Base-by-base conservation (phyloP, 257 asterid genomes). In the Capsicum chinense region DNA sequence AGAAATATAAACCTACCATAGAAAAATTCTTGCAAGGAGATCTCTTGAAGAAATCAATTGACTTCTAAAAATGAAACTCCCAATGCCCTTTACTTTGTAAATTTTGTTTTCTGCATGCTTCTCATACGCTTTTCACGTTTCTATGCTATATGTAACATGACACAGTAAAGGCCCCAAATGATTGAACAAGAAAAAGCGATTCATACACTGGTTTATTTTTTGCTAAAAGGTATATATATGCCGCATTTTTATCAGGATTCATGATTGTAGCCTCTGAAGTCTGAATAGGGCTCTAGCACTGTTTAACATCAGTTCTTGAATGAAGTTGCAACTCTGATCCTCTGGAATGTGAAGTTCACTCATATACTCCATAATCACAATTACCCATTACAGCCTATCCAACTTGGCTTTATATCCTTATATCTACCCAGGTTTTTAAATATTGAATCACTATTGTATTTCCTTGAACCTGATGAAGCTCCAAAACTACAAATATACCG, bases 21-120 rank as follows among this genome's bases (percentile, higher is more conserved):
- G 48, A 26, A 26, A 54, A 17, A 78, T 33, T 78, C 81, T 76
- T 2, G 48, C 64, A 26, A 21, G 62, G 42, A 73, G 60, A 19
- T 48, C 60, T 73, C 59, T 48, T 19, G 80, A 74, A 74, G 60
- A 74, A 71, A 74, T 74, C 44, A 19, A 50, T 48, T 48, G 16
- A 19, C 59, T 73, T 47, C n/a, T 48, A 19, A 33, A 50, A 52
- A 3, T 50, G 81, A 74, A 73, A 48, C 63, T 52, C 52, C 6
- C 6, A 26, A 26, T 14, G 9, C 16, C 21, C 48, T 76, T 52
- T 26, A 52, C 9, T 76, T 78, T 78, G 50, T 26, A 26, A 26
- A 26, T 26, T 26, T 26, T 26, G 33, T 26, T 26, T 26, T 26
- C 33, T 26, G 33, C 33, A 26, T 26, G 33, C 33, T 26, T 26